Evolutionary conservation across 176 grass and related monocot genomes (phyloP).

Genomic region (Oryza australiensis): DNA sequence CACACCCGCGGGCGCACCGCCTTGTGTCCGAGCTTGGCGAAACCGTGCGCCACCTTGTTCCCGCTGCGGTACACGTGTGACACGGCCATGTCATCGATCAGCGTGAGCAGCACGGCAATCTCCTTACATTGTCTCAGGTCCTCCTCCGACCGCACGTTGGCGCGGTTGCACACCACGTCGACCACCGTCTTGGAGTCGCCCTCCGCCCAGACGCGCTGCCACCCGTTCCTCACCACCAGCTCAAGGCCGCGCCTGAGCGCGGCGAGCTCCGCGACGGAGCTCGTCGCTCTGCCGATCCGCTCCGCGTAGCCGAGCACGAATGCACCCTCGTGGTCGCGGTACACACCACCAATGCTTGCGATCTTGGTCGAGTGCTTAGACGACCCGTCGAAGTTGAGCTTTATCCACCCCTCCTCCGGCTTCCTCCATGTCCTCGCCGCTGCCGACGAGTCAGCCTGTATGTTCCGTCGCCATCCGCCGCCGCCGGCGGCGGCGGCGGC

Average conservation of each 20-base stretch:
- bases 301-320: slow-evolving; percentile 59
- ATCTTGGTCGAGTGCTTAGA: neutral
- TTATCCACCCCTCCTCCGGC: neutral
- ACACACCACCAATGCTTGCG: neutral
- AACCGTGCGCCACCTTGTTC: slow-evolving; percentile 64
- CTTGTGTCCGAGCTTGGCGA: slow-evolving; percentile 55
- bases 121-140: slow-evolving; percentile 45
- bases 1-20: slow-evolving; percentile 40
- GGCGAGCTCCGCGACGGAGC: slow-evolving; percentile 71
- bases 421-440: neutral
- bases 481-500: neutral
- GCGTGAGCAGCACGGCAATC: slow-evolving; percentile 46
- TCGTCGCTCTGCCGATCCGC: slow-evolving; percentile 59
- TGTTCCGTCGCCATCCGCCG: neutral
- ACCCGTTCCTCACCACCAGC: slow-evolving; percentile 64
- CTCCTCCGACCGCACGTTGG: slow-evolving; percentile 22
- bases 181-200: slow-evolving; percentile 61
- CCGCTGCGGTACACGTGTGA: slow-evolving; percentile 65
- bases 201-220: slow-evolving; percentile 55
- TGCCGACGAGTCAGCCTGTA: neutral
- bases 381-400: neutral
- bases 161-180: slow-evolving; percentile 27
- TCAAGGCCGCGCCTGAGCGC: slow-evolving; percentile 73
- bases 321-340: neutral
- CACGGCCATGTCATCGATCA: slow-evolving; percentile 45